These are phyloP conservation scores for Luffa acutangula DNA, from an alignment of 306 rosid genomes.

Conservation along the genomic window DNA sequence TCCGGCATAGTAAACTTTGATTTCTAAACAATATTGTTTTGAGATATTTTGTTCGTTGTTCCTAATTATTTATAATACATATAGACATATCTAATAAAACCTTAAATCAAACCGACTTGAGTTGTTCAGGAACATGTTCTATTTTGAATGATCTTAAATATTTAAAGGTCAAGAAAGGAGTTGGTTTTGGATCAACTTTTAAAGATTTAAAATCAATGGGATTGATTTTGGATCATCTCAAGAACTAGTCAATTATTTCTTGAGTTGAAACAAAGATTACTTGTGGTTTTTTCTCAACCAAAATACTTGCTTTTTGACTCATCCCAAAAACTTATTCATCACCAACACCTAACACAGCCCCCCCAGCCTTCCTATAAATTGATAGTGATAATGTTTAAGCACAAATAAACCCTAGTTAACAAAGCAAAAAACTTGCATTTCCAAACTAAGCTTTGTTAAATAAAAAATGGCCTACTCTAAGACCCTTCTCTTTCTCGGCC, in stretches of 20 bases:
- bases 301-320: neutral
- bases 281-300: slow-evolving; percentile 6
- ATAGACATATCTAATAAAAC: too few species aligned
- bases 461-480: neutral
- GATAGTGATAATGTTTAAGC: neutral
- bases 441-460: neutral
- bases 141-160: neutral
- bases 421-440: neutral
- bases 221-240: neutral
- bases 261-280: neutral
- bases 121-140: too few species aligned
- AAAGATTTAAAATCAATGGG: neutral
- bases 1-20: neutral
- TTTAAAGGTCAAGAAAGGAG: neutral
- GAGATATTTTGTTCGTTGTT: too few species aligned
- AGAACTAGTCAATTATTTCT: neutral
- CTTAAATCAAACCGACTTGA: too few species aligned
- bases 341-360: neutral
- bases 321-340: neutral
- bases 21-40: too few species aligned
- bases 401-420: neutral
- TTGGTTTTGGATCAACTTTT: neutral
- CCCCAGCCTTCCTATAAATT: neutral
- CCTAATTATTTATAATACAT: too few species aligned
- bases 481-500: neutral